phyloP scores from a whole-genome alignment of 129 eudicot species.

The Tagetes erecta region DNA sequence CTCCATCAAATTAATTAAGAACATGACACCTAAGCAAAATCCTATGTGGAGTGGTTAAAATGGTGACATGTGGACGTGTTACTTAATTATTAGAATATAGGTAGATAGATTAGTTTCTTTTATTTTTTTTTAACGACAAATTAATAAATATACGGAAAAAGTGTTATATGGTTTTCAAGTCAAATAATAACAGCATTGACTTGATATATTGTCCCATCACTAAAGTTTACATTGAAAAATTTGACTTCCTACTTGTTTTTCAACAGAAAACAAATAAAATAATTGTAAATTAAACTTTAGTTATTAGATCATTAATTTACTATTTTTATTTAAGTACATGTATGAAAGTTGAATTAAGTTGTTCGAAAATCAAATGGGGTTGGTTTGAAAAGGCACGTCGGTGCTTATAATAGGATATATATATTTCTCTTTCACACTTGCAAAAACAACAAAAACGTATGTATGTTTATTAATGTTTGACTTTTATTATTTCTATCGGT shows the following conservation, averaged over 20 bases:
- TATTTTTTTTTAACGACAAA: no score
- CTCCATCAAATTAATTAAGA: no score
- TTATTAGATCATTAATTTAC: neutral
- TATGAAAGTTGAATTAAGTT: neutral
- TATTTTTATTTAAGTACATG: no score
- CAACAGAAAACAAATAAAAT: neutral
- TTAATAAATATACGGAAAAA: neutral
- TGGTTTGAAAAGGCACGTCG: constrained; percentile 36
- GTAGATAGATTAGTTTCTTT: neutral
- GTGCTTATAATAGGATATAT: constrained; percentile 22
- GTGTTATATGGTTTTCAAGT: neutral
- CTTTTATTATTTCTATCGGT: constrained; percentile 11
- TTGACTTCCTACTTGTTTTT: neutral
- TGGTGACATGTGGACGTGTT: no score
- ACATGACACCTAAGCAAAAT: no score
- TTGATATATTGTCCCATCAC: neutral
- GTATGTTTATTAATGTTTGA: constrained; percentile 16
- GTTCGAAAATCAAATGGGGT: constrained; percentile 17
- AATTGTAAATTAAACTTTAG: neutral
- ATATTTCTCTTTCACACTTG: constrained; percentile 28
- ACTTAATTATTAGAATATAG: no score
- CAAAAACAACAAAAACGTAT: constrained; percentile 6
- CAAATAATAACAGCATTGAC: neutral
- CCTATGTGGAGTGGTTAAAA: no score
- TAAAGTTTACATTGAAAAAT: neutral